phyloP scores from a whole-genome alignment of 2,329 filamentous ascomycete species.

The Apiospora saccharicola region DNA sequence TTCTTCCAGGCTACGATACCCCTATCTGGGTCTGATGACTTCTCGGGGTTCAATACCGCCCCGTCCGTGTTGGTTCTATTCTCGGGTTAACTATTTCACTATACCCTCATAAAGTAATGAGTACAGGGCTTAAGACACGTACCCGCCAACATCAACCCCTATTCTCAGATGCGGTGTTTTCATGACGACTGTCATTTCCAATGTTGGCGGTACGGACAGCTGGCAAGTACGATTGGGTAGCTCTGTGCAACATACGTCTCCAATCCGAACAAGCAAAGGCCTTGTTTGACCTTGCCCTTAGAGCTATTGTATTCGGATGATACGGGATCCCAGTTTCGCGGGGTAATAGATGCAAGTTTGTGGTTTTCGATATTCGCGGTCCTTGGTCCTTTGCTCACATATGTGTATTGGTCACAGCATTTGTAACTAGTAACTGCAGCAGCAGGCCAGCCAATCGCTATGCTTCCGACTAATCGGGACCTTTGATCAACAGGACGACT shows the following conservation, averaged over 20 bases:
- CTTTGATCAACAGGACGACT: neutral
- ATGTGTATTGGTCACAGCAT: neutral
- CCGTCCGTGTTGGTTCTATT: constrained; percentile 64
- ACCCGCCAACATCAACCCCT: constrained; percentile 34
- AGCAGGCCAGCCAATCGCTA: neutral
- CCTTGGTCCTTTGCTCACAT: neutral
- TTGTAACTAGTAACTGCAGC: too few relatives aligned
- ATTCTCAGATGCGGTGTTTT: constrained; percentile 31
- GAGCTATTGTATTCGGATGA: neutral
- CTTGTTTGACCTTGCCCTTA: neutral
- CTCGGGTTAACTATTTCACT: too few relatives aligned
- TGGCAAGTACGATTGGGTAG: neutral
- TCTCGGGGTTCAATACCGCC: constrained; percentile 55
- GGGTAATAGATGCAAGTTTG: neutral
- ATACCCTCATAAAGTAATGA: too few relatives aligned
- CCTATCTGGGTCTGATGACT: constrained; percentile 43
- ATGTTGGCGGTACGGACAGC: neutral
- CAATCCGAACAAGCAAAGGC: neutral
- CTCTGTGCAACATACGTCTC: neutral
- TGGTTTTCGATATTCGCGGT: neutral
- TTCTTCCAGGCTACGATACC: constrained; percentile 60
- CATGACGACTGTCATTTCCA: constrained; percentile 23
- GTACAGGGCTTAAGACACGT: constrained; percentile 19
- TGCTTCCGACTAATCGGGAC: neutral
- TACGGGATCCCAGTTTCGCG: neutral